Conservation (phyloP, 345 rosid species). For the Eucalyptus marginata region DNA sequence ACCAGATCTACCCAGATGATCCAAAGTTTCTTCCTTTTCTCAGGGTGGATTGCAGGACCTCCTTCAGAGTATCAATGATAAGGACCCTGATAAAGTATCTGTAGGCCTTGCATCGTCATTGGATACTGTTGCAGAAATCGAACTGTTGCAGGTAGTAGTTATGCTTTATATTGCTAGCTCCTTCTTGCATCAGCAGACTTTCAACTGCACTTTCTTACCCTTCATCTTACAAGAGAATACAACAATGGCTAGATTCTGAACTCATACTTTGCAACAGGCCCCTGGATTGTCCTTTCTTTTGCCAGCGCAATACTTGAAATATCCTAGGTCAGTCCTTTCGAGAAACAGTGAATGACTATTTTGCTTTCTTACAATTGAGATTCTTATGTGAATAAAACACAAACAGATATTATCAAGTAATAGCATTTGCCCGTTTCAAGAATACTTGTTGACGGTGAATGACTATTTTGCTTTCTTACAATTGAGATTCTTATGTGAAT, state of each 20-base stretch:
- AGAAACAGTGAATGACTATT: not conserved
- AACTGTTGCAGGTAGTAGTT: slow-evolving; percentile 66
- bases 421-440: not conserved
- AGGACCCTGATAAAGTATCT: slow-evolving; percentile 91
- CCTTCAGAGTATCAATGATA: slow-evolving; percentile 55
- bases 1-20: not conserved
- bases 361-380: not conserved
- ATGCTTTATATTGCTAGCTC: not conserved
- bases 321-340: slow-evolving; percentile 57
- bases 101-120: slow-evolving; percentile 73
- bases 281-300: slow-evolving; percentile 91
- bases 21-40: not conserved
- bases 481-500: not conserved
- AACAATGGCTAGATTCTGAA: not conserved
- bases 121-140: slow-evolving; percentile 77
- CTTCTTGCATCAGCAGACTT: not conserved
- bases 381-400: not conserved
- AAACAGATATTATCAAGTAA: not conserved
- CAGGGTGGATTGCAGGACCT: slow-evolving; percentile 88
- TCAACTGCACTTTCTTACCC: not conserved
- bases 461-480: not conserved
- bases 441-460: not conserved
- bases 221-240: not conserved
- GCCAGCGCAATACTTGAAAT: slow-evolving; percentile 72
- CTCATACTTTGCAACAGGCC: slow-evolving; percentile 47